Evolutionary conservation across 176 grass and related monocot species (phyloP), one percentile per base, ranked within the genome.

Genomic region (Alloteropsis semialata): DNA sequence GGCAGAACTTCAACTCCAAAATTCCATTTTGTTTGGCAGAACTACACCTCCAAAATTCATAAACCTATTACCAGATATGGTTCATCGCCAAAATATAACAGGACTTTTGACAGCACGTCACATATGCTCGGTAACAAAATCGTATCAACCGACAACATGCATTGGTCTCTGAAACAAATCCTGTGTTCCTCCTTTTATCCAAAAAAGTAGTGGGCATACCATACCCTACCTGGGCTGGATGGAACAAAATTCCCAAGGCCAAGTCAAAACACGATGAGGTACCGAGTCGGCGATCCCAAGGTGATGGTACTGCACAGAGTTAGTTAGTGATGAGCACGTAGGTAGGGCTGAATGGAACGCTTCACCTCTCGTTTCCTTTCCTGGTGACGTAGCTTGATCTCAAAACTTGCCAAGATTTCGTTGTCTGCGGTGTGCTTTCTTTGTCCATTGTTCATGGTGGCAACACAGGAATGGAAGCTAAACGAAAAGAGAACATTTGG

Each of bases 281-380:
- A 25, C 30, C 10, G 46, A 81, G 71, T 71, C 55, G 64, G 55
- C 45, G 78, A 85, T 77, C 77, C 78, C 36, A 50, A 89, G 45
- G 70, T 55, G 66, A 81, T 89, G 18, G 72, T 55, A 30, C 63
- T 18, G 17, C 63, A 65, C n/a, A n/a, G n/a, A 85, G 51, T 78
- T 89, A 29, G 87, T 89, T 81, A 85, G 81, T 59, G 81, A 84
- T 57, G 67, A 43, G 67, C 75, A 84, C 30, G 77, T 53, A 81
- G 77, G 82, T 76, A 64, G 28, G 46, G 45, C 36, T 41, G 88
- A 77, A 64, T 65, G 55, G 38, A 82, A 82, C 88, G 54, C 60
- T 57, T 75, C 64, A 89, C 67, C 83, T 82, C 67, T 84, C 13
- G 5, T 49, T 39, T 74, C 22, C 67, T 30, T 49, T 32, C 21